Base-by-base conservation (phyloP, 805 yeast genomes). In the Lipomyces anomalus region DNA sequence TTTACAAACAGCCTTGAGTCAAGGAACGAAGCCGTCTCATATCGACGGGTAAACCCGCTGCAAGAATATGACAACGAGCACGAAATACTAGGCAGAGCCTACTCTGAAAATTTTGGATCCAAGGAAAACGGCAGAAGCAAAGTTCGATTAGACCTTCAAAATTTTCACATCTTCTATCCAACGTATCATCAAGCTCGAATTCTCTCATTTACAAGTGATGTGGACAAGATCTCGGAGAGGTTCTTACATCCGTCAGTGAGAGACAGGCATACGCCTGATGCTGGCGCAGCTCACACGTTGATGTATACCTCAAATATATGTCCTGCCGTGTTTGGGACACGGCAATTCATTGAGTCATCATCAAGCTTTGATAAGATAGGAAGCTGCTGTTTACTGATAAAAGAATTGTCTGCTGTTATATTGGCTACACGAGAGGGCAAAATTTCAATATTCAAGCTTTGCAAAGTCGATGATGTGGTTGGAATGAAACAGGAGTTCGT, bases 401-500 rank as follows among this genome's bases (percentile, higher is more conserved):
- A 21, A 6, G 53, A 49, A 20, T 38, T 49, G 4, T 42, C 47
- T 6, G 42, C 46, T 33, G 40, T 43, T n/a, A 20, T 49, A 9
- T 26, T 44, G 13, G 53, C 43, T 3, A 42, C 40, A 17, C 53
- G 44, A 22, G 44, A 42, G 20, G 53, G 53, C 22, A 23, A 33
- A 20, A 30, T 47, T 11, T 42, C 53, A 11, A 33, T 49, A 9
- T 49, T 49, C 40, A 49, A 47, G 35, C 38, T 41, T 6, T 49
- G 53, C 40, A 34, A 40, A 22, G 40, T 34, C 13, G 48, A 32
- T 2, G 32, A 38, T 30, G 41, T 20, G 20, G 35, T 35, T 17
- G 53, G 53, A 4, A 26, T 49, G 23, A 47, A 47, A 35, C 53
- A 49, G 22, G 53, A 49, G 29, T 35, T 34, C 38, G 43, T 49